These are phyloP conservation scores for Corylus heterophylla DNA, from an alignment of 306 rosid species.

Conservation along the genomic window DNA sequence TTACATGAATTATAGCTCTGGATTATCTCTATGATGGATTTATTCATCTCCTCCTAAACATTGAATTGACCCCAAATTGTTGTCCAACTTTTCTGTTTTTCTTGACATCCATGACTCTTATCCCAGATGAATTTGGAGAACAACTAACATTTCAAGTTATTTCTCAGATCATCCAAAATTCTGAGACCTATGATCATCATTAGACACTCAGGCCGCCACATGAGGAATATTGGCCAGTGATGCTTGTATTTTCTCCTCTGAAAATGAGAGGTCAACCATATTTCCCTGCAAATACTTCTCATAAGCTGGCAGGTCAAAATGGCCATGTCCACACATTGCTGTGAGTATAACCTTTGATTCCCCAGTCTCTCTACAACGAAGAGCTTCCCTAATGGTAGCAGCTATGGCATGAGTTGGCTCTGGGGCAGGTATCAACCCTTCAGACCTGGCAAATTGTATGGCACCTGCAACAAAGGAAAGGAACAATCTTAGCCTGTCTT, in stretches of 20 bases:
- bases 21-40: neutral
- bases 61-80: neutral
- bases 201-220: slow-evolving; percentile 32
- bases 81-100: neutral
- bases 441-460: slow-evolving; percentile 78
- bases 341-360: slow-evolving; percentile 89
- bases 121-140: neutral
- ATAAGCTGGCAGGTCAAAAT: slow-evolving; percentile 80
- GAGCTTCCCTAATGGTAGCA: slow-evolving; percentile 88
- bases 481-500: slow-evolving; percentile 1
- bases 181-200: neutral
- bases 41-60: too few species aligned
- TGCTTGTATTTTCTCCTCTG: slow-evolving; percentile 60
- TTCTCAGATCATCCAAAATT: neutral
- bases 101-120: neutral
- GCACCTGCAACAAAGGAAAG: slow-evolving; percentile 60
- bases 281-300: slow-evolving; percentile 81
- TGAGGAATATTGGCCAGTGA: slow-evolving; percentile 63
- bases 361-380: slow-evolving; percentile 68
- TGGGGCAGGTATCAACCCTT: slow-evolving; percentile 94
- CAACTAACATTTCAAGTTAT: neutral
- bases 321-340: slow-evolving; percentile 98
- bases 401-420: slow-evolving; percentile 96
- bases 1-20: neutral
- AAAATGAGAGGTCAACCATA: slow-evolving; percentile 83